Conservation (phyloP, 2,329 filamentous ascomycete genomes). For the Metarhizium robertsii region DNA sequence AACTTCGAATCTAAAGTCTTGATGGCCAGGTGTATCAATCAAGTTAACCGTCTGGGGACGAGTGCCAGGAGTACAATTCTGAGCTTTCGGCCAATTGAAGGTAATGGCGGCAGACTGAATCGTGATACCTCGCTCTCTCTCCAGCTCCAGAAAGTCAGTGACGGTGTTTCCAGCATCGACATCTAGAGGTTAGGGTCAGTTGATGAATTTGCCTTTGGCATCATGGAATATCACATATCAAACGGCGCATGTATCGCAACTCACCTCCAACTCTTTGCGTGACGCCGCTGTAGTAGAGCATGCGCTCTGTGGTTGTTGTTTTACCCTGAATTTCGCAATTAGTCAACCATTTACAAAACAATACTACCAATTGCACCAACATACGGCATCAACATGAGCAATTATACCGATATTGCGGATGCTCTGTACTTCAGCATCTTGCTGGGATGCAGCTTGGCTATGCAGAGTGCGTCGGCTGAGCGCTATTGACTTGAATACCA, state of each 20-base stretch:
- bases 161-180: constrained; percentile 96
- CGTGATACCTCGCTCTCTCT: constrained; percentile 86
- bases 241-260: constrained; percentile 11
- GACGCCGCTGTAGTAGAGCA: constrained; percentile 93
- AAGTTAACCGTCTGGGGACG: constrained; percentile 67
- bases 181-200: constrained; percentile 36
- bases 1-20: constrained; percentile 96
- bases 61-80: constrained; percentile 28
- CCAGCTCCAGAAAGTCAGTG: constrained; percentile 91
- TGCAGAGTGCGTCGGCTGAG: constrained; percentile 1
- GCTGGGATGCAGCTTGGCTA: constrained; percentile 9
- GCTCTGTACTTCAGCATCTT: constrained; percentile 28
- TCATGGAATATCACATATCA: neutral
- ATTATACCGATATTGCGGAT: constrained; percentile 97
- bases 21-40: constrained; percentile 94
- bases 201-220: neutral
- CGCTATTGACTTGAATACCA: neutral
- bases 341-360: neutral
- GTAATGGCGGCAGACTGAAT: constrained; percentile 97
- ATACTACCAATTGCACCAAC: constrained; percentile 12
- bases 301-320: constrained; percentile 96
- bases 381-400: constrained; percentile 87
- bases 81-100: constrained; percentile 74
- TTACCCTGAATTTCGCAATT: constrained; percentile 52
- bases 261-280: constrained; percentile 71